Conservation (phyloP, 495 filamentous ascomycete genomes). For the Tricharina praecox region DNA sequence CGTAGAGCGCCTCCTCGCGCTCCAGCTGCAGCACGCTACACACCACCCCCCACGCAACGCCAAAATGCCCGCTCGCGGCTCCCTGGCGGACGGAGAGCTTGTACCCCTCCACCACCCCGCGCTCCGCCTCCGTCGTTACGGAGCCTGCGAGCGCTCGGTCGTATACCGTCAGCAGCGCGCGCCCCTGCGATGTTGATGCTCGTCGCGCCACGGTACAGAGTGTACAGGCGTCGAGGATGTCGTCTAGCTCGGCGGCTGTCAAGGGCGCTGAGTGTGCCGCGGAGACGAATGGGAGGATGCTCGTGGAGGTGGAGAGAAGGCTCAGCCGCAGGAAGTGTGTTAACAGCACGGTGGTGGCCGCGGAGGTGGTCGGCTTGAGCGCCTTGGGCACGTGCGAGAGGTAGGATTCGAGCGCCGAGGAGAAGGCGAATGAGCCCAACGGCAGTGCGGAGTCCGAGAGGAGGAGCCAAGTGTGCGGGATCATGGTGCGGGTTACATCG, state of each 20-base stretch:
- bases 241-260: slow-evolving; percentile 45
- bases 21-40: slow-evolving; percentile 29
- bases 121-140: not conserved
- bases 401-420: slow-evolving; percentile 83
- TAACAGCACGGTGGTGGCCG: slow-evolving; percentile 38
- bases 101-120: not conserved
- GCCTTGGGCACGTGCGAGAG: slow-evolving; percentile 47
- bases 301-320: slow-evolving; percentile 57
- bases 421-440: slow-evolving; percentile 92
- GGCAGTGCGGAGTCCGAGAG: slow-evolving; percentile 93
- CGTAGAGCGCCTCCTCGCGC: slow-evolving; percentile 52
- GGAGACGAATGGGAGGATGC: slow-evolving; percentile 70
- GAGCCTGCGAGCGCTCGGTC: slow-evolving; percentile 40
- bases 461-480: slow-evolving; percentile 36
- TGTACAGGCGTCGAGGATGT: slow-evolving; percentile 68
- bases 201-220: slow-evolving; percentile 75
- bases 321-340: slow-evolving; percentile 63
- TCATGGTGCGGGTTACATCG: too few species aligned
- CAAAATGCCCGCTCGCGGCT: slow-evolving; percentile 1
- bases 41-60: slow-evolving; percentile 42
- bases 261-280: slow-evolving; percentile 50
- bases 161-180: slow-evolving; percentile 78
- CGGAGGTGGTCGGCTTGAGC: slow-evolving; percentile 24
- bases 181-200: slow-evolving; percentile 67
- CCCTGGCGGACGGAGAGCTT: not conserved